Base-by-base conservation (phyloP, 1,139 yeast species). In the Geotrichum histeridarum region DNA sequence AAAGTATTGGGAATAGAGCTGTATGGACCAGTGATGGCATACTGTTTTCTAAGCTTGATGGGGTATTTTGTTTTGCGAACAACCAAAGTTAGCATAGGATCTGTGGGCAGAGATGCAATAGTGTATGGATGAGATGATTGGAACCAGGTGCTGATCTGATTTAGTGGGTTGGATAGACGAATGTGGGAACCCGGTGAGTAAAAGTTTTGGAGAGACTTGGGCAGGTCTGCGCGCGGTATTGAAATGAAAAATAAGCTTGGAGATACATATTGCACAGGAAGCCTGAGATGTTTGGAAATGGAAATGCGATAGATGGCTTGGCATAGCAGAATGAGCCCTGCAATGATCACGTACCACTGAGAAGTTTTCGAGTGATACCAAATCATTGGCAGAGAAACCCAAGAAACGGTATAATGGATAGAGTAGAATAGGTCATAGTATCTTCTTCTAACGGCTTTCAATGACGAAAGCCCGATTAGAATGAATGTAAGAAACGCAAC, bases 101-200 rank as follows among this genome's bases (percentile, higher is more conserved):
- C 76, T 48, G 77, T 77, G 0, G 88, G 87, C 14, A 84, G 70
- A 1, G 93, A 80, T 0, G 91, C 93, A 37, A 90, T 75, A 0
- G 97, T 86, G 64, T 85, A 91, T 1, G 98, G 97, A 67, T 90
- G 97, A 22, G 90, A 78, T 9, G 84, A 79, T 53, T 68, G 72
- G 8, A 53, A 43, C 55, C 84, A 73, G 35, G 74, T 73, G 17
- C 74, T 54, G 0, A 73, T 71, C 39, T 62, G 57, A 51, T 59
- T 57, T 17, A 72, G 55, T 0, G 55, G 55, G 14, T 53, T 50
- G 8, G 78, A 74, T 9, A 83, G 63, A 53, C 88, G 70, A 6
- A 83, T 63, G 64, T 83, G 88, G 1, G 82, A 73, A 0, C 81
- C 85, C 0, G 86, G 84, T 1, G 67, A 53, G 60, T 64, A 70